Evolutionary conservation across 495 filamentous ascomycete genomes (phyloP).

Genomic region (Penicillium manginii): DNA sequence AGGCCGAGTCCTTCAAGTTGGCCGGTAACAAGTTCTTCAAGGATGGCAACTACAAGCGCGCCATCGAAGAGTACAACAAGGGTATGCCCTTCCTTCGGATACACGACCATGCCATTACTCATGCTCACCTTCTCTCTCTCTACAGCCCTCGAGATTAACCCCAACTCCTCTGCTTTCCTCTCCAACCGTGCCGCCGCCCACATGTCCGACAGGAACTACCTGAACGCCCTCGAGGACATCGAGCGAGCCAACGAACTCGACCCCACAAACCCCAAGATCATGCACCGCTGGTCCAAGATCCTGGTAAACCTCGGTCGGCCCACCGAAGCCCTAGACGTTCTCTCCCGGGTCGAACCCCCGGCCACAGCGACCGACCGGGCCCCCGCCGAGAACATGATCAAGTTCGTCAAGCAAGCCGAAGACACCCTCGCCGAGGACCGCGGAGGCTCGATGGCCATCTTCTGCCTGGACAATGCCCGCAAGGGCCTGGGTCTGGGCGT

Average conservation of each 20-base stretch:
- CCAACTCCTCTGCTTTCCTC: conserved; percentile 79
- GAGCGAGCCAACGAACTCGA: conserved; percentile 79
- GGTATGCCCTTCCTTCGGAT: conserved; percentile 55
- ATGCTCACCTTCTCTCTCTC: conserved; percentile 5
- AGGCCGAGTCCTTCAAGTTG: conserved; percentile 88
- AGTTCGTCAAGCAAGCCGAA: conserved; percentile 80
- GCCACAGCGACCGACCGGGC: conserved; percentile 81
- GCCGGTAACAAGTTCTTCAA: conserved; percentile 97
- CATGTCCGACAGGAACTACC: conserved; percentile 78
- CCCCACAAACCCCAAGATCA: conserved; percentile 79
- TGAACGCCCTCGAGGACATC: conserved; percentile 83
- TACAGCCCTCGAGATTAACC: conserved; percentile 75
- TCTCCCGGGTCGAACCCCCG: conserved; percentile 62
- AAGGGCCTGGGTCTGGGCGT: conserved; percentile 73
- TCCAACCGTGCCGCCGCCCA: conserved; percentile 94
- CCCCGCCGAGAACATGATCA: conserved; percentile 78
- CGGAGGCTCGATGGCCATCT: conserved; percentile 83
- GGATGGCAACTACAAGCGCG: conserved; percentile 79
- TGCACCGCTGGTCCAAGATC: conserved; percentile 86
- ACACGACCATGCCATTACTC: conserved; percentile 2
- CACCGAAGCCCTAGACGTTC: conserved; percentile 81
- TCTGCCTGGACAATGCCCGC: conserved; percentile 89
- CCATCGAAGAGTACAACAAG: conserved; percentile 92
- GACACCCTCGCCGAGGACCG: conserved; percentile 72
- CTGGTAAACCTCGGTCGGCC: conserved; percentile 85